Evolutionary conservation across 1,139 yeast genomes (phyloP).

Genomic region (Groenewaldozyma sp.): DNA sequence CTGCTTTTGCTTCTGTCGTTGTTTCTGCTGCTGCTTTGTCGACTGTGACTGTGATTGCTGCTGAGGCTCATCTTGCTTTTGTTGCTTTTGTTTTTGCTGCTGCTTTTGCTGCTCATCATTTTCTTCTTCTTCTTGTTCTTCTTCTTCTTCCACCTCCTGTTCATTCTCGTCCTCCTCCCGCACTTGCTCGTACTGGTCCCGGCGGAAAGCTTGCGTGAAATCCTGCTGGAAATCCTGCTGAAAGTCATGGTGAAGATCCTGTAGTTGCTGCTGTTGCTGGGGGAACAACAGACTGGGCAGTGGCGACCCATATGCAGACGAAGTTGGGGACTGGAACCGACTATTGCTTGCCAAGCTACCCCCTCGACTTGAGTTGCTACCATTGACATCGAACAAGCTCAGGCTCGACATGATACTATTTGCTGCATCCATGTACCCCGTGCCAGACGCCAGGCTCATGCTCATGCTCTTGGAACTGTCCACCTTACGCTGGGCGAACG

Average conservation of each 20-base stretch:
- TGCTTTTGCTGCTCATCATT: neutral
- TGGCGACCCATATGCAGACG: neutral
- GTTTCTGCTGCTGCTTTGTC: neutral
- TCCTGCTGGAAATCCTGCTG: too few relatives aligned
- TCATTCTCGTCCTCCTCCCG: too few relatives aligned
- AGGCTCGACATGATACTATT: neutral
- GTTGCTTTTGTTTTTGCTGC: neutral
- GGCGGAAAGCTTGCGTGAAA: too few relatives aligned
- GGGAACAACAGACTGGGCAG: neutral
- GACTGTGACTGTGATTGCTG: neutral
- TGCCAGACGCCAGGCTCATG: too few relatives aligned
- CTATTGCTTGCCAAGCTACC: neutral
- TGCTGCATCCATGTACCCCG: neutral
- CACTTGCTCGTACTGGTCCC: too few relatives aligned
- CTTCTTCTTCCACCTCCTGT: neutral
- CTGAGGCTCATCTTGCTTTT: neutral
- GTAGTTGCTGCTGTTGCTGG: neutral
- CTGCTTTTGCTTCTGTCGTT: neutral
- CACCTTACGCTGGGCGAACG: slow-evolving; percentile 88
- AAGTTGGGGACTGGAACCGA: neutral
- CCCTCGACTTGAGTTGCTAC: neutral
- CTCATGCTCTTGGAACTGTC: slow-evolving; percentile 36
- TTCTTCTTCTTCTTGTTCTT: neutral
- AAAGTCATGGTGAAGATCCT: neutral
- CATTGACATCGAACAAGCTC: neutral